A percentile compares a stretch with the other conserved stretches of the same genome.
Conservation (phyloP, 1,284 basidiomycete species). For the Cutaneotrichosporon sp. region DNA sequence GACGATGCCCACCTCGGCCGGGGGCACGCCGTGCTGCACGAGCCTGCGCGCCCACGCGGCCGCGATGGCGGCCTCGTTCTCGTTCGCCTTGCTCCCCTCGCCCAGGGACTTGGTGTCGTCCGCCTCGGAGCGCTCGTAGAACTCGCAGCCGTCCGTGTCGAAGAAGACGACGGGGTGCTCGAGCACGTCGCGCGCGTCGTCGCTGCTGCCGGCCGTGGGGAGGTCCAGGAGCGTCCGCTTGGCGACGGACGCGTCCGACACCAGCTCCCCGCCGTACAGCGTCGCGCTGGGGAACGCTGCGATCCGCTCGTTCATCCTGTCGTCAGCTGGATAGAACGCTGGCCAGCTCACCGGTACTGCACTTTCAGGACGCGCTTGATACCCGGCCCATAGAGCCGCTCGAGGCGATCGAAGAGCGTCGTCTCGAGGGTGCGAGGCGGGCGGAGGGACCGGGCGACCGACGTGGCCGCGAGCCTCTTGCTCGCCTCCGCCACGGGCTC, state of each 20-base stretch:
- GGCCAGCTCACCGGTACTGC: slow-evolving; percentile 70
- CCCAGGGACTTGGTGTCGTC: slow-evolving; percentile 56
- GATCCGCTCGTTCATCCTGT: slow-evolving; percentile 83
- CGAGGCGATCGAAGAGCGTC: slow-evolving; percentile 88
- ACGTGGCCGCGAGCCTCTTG: not conserved
- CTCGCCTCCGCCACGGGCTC: not conserved
- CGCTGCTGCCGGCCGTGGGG: slow-evolving; percentile 58
- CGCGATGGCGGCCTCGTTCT: slow-evolving; percentile 87
- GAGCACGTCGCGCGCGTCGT: slow-evolving; percentile 68
- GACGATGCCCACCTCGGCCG: slow-evolving; percentile 82
- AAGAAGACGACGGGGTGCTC: slow-evolving; percentile 83
- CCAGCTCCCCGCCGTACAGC: slow-evolving; percentile 74
- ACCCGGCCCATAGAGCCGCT: slow-evolving; percentile 76
- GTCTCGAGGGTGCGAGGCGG: slow-evolving; percentile 78
- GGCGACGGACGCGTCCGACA: slow-evolving; percentile 70
- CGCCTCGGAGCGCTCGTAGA: slow-evolving; percentile 68
- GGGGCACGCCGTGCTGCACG: slow-evolving; percentile 69
- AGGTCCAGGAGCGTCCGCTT: slow-evolving; percentile 72
- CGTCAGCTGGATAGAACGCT: not conserved
- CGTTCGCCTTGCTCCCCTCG: slow-evolving; percentile 86
- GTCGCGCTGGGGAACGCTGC: slow-evolving; percentile 82
- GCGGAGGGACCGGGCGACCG: slow-evolving; percentile 50
- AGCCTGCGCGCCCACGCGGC: slow-evolving; percentile 76
- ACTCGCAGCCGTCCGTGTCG: slow-evolving; percentile 90
- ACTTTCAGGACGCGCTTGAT: slow-evolving; percentile 85